Evolutionary conservation across 768 basidiomycete genomes (phyloP).

Genomic region (Amanita molliuscula): DNA sequence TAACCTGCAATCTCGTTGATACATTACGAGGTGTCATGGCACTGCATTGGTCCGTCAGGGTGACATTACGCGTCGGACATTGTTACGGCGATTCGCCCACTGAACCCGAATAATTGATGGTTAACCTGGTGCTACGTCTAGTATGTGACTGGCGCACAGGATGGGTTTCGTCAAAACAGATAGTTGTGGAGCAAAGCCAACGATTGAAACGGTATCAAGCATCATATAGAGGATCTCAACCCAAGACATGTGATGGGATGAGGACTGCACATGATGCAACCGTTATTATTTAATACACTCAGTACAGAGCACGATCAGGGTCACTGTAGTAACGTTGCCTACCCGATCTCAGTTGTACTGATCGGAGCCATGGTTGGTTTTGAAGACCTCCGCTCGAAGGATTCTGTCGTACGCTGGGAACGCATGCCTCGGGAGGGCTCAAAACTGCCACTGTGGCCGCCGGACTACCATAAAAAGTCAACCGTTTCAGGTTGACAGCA

Average conservation of each 20-base stretch:
- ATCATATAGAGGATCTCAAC: too few species aligned
- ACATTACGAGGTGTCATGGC: too few species aligned
- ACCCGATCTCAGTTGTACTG: too few species aligned
- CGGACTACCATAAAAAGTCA: background rate
- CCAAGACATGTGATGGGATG: background rate
- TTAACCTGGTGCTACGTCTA: background rate
- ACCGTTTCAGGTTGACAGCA: background rate
- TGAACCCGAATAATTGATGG: background rate
- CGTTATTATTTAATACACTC: background rate
- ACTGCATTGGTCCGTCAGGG: too few species aligned
- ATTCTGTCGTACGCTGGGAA: background rate
- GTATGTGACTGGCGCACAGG: background rate
- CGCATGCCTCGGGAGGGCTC: background rate
- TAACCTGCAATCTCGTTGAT: too few species aligned
- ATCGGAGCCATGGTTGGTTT: background rate
- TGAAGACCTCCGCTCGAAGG: background rate
- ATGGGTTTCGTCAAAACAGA: background rate
- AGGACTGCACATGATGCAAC: background rate
- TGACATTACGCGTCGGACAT: background rate
- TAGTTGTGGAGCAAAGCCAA: background rate
- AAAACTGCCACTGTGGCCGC: too few species aligned
- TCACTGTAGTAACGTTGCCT: too few species aligned
- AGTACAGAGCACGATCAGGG: too few species aligned
- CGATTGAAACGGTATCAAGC: background rate
- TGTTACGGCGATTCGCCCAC: background rate